Percentiles rank a stretch among this genome's conserved stretches.
These are phyloP conservation scores for Bondarzewia mesenterica DNA, from an alignment of 1,284 basidiomycete species.

Conservation along the genomic window DNA sequence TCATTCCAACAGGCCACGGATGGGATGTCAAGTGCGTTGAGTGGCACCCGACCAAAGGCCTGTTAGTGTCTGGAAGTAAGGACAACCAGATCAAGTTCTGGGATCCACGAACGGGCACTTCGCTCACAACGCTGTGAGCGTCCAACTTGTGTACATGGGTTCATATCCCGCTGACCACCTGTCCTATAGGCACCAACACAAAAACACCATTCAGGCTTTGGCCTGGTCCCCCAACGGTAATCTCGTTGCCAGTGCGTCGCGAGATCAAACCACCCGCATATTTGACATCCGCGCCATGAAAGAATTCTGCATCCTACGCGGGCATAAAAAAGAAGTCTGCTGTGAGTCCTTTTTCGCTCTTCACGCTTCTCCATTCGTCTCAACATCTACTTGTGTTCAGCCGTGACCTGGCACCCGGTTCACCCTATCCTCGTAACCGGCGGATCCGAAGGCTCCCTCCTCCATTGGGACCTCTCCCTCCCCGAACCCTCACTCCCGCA, in stretches of 20 bases:
- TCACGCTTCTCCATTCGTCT: neutral
- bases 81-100: conserved; percentile 99
- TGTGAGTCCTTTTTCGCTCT: conserved; percentile 49
- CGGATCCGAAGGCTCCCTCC: conserved; percentile 86
- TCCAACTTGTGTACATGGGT: neutral
- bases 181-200: conserved; percentile 91
- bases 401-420: conserved; percentile 91
- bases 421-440: conserved; percentile 91
- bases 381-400: conserved; percentile 28
- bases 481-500: conserved; percentile 25
- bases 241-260: conserved; percentile 86
- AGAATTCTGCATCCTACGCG: conserved; percentile 84
- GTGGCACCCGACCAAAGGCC: conserved; percentile 96
- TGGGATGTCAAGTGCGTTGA: conserved; percentile 99
- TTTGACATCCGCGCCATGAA: conserved; percentile 98
- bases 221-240: conserved; percentile 93
- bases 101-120: conserved; percentile 89
- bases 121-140: conserved; percentile 73
- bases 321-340: conserved; percentile 97
- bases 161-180: neutral
- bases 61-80: conserved; percentile 91
- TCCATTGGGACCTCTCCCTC: conserved; percentile 82
- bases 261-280: conserved; percentile 92
- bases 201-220: conserved; percentile 92
- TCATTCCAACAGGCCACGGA: conserved; percentile 68